Evolutionary conservation across 441 rosid genomes (phyloP), one percentile per base, ranked within the genome.

Genomic region (Bocquillonia castaneifolia): DNA sequence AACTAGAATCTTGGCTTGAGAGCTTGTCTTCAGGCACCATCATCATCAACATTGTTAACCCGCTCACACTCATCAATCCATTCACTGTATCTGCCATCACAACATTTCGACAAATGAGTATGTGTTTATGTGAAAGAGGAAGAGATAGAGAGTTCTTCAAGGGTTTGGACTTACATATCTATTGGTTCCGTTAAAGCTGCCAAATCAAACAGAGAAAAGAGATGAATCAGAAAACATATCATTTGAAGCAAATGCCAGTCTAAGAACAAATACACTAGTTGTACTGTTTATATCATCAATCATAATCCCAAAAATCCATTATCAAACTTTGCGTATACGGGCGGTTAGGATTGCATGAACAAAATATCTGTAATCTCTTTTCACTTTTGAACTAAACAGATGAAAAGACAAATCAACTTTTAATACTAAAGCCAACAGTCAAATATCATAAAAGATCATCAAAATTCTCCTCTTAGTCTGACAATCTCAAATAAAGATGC

Each of bases 31-130:
- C 80, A 87, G 64, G 85, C 92, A 36, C 73, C 87, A 42, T 87
- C 95, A 59, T 92, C 90, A 44, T 90, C 96, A 32, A 75, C 77
- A 17, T 76, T 79, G 78, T 92, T 92, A 37, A 88, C 95, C 66
- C 92, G 83, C 70, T 90, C 98, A 6, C 97, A 92, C 65, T 89
- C 96, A 78, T 92, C 98, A 0, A 90, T 88, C 96, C 95, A 92
- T 73, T 86, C 88, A 40, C 83, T 82, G 63, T 85, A 83, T 68
- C 84, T 85, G 77, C 73, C 48, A 37, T 18, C 40, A 36, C 34
- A 45, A 34, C 22, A 26, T 22, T 8, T n/a, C 10, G 22, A 18
- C 10, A 23, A 36, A 13, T n/a, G 1, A 26, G 51, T 0, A 54
- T 4, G 31, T n/a, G 14, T 14, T 50, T 5, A 7, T 48, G 64